Conservation (phyloP, 2,329 filamentous ascomycete species). For the Fusarium annulatum region DNA sequence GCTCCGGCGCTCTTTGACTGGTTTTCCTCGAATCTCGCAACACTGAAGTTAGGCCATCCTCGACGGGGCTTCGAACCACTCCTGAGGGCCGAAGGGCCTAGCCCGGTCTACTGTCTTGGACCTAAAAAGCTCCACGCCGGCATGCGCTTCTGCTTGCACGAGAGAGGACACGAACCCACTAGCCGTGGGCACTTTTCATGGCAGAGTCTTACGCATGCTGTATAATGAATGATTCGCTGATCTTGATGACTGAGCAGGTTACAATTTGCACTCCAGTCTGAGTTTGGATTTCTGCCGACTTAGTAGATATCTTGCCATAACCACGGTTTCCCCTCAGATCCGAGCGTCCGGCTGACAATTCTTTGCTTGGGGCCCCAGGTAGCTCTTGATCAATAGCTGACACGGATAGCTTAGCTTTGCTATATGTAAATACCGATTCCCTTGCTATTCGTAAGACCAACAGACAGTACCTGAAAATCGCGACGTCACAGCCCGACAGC, state of each 20-base stretch:
- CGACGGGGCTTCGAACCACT: slow-evolving; percentile 32
- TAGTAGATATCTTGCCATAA: background rate
- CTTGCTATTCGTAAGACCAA: background rate
- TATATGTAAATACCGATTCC: background rate
- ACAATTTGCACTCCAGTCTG: background rate
- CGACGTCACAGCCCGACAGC: background rate
- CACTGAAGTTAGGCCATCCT: slow-evolving; percentile 29
- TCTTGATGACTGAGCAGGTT: background rate
- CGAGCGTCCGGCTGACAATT: slow-evolving; percentile 1
- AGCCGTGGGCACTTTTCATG: background rate
- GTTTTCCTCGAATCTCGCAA: slow-evolving; percentile 3
- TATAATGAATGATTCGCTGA: background rate
- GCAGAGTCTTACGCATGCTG: background rate
- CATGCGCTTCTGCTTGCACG: background rate
- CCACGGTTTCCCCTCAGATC: background rate
- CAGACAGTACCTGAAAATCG: background rate
- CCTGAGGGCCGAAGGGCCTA: slow-evolving; percentile 38
- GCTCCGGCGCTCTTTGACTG: slow-evolving; percentile 31
- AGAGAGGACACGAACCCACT: background rate
- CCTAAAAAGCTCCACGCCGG: slow-evolving; percentile 1
- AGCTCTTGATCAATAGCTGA: background rate
- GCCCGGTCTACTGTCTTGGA: slow-evolving; percentile 34
- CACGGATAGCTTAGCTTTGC: background rate
- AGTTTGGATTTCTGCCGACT: background rate
- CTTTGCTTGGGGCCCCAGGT: background rate